A percentile compares a stretch with the other conserved stretches of the same genome.
Conservation (phyloP, 495 filamentous ascomycete genomes). For the Polyplosphaeria fusca region DNA sequence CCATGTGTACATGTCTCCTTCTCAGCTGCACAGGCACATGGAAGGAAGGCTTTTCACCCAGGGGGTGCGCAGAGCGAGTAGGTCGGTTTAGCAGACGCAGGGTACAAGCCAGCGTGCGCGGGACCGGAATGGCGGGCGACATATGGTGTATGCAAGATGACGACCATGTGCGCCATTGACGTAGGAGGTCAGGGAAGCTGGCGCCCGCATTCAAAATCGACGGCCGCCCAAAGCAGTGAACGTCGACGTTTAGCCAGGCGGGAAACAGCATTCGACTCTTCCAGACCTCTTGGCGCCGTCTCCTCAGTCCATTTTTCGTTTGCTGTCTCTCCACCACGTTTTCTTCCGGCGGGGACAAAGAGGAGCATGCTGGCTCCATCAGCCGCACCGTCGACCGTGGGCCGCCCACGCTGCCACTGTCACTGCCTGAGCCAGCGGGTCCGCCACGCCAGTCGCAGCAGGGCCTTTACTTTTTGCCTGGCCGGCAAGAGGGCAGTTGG, state of each 20-base stretch:
- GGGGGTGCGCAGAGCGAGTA: too few relatives aligned
- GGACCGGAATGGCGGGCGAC: slow-evolving; percentile 4
- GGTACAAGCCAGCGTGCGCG: slow-evolving; percentile 14
- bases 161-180: slow-evolving; percentile 21
- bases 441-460: background rate
- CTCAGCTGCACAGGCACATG: too few relatives aligned
- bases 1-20: too few relatives aligned
- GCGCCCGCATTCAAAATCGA: slow-evolving; percentile 22
- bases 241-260: slow-evolving; percentile 1
- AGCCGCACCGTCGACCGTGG: slow-evolving; percentile 14
- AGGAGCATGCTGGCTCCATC: slow-evolving; percentile 5
- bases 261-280: slow-evolving; percentile 21
- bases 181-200: slow-evolving; percentile 5
- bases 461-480: background rate
- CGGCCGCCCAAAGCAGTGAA: slow-evolving; percentile 7
- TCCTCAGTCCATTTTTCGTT: slow-evolving; percentile 1
- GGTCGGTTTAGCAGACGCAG: slow-evolving; percentile 18
- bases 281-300: slow-evolving; percentile 27
- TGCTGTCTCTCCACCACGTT: slow-evolving; percentile 15
- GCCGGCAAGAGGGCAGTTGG: background rate
- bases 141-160: slow-evolving; percentile 31
- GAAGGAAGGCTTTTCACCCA: too few relatives aligned
- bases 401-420: background rate
- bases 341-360: slow-evolving; percentile 15
- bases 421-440: background rate